Conservation (phyloP, 208 protist species). For the Trypanosomatidae sp. region DNA sequence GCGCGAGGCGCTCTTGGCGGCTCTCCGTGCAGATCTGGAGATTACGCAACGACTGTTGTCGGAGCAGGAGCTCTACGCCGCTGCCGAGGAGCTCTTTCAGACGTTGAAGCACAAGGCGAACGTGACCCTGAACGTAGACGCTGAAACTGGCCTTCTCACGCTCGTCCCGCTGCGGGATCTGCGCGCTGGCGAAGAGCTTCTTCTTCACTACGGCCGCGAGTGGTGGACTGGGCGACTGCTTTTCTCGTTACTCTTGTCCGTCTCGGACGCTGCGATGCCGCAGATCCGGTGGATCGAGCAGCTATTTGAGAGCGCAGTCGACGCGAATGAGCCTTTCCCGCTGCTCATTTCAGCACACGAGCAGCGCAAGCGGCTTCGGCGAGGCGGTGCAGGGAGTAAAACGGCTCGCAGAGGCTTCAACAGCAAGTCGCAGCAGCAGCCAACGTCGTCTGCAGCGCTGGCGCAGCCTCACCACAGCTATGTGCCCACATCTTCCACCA, state of each 20-base stretch:
- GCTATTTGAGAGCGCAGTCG: slow-evolving; percentile 44
- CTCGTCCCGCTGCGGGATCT: slow-evolving; percentile 68
- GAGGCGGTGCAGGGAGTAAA: not conserved
- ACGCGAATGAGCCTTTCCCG: slow-evolving; percentile 61
- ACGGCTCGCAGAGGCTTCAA: not conserved
- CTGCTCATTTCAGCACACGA: slow-evolving; percentile 33
- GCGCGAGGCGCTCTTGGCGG: slow-evolving; percentile 16
- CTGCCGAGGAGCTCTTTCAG: slow-evolving; percentile 37
- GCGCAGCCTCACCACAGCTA: not conserved
- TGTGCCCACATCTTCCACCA: not conserved
- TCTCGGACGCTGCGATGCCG: slow-evolving; percentile 45
- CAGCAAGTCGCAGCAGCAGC: not conserved
- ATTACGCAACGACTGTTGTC: not conserved
- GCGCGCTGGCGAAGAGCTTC: slow-evolving; percentile 67
- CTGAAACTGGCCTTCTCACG: slow-evolving; percentile 46
- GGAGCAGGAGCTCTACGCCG: slow-evolving; percentile 32
- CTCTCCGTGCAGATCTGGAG: slow-evolving; percentile 20
- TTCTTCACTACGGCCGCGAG: slow-evolving; percentile 85
- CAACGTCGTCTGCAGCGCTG: not conserved
- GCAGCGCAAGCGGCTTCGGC: slow-evolving; percentile 3
- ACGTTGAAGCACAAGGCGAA: slow-evolving; percentile 72
- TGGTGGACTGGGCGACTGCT: slow-evolving; percentile 86
- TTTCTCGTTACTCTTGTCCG: slow-evolving; percentile 50
- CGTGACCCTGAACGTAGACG: slow-evolving; percentile 54
- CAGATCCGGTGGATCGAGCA: slow-evolving; percentile 74